Evolutionary conservation across 2,329 filamentous ascomycete species (phyloP).

Genomic region (Pseudopithomyces maydicus): DNA sequence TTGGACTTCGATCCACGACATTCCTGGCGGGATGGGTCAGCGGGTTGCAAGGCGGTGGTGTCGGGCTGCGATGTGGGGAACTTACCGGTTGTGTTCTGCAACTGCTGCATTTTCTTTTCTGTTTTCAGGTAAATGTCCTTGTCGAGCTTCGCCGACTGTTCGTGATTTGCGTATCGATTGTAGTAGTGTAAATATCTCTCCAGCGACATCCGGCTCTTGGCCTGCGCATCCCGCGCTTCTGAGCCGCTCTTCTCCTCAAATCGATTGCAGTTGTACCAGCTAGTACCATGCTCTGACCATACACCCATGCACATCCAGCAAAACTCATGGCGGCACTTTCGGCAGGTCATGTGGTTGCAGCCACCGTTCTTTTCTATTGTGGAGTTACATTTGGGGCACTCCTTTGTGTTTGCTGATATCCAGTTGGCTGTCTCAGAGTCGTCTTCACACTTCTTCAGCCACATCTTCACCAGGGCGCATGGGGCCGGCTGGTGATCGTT

Average conservation of each 20-base stretch:
- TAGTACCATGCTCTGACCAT: constrained; percentile 98
- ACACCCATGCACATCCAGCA: constrained; percentile 99
- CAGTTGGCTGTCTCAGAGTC: constrained; percentile 98
- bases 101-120: constrained; percentile 97
- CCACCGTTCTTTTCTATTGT: constrained; percentile 99
- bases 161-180: constrained; percentile 98
- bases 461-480: constrained; percentile 87
- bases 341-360: constrained; percentile 97
- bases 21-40: constrained; percentile 36
- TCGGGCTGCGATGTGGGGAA: background rate
- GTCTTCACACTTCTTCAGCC: constrained; percentile 98
- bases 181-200: constrained; percentile 99
- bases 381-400: constrained; percentile 93
- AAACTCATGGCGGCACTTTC: constrained; percentile 95
- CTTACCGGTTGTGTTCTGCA: constrained; percentile 82
- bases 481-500: constrained; percentile 93
- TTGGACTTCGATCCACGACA: constrained; percentile 99
- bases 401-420: constrained; percentile 99
- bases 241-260: constrained; percentile 95
- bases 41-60: background rate
- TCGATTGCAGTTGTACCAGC: constrained; percentile 99
- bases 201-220: constrained; percentile 84
- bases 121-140: constrained; percentile 96
- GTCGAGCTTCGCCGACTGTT: constrained; percentile 94
- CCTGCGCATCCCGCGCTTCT: constrained; percentile 89